Evolutionary conservation across 305 asterid genomes (phyloP), one percentile per base, ranked within the genome.

Genomic region (Euphrasia arctica): DNA sequence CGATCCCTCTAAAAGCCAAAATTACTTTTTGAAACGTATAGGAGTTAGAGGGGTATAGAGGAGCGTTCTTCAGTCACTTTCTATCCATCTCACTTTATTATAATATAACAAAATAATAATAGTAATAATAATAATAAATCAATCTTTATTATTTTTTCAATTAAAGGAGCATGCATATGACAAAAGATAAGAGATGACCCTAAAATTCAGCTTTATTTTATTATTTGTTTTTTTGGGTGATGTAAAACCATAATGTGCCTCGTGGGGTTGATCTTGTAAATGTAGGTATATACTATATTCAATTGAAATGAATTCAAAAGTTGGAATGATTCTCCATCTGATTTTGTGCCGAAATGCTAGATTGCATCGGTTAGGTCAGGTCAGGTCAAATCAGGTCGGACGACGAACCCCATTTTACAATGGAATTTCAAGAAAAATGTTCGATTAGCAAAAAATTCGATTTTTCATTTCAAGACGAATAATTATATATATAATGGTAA

Each of bases 291-390:
- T 18, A 18, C 22, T 68, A 64, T 58, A 57, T n/a, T 56, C 31
- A 51, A 54, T 22, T 54, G 4, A 54, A 54, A 22, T 54, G 56
- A 51, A 51, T 51, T 51, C 56, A 72, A 80, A 82, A 77, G 85
- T 75, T 68, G 65, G 71, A 82, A 80, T 82, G 73, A 85, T 82
- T 75, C 78, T 66, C 49, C n/a, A 9, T 18, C 28, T 51, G 43
- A 18, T 62, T 56, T 47, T 66, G 79, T 79, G 85, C 79, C 78
- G 80, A 84, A 84, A 87, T 73, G 85, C 86, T 60, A 77, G 82
- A 79, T 76, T 77, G 68, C 76, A 71, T 70, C 75, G 43, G 64
- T 78, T 56, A 3, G 18, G 12, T 56, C 31, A 11, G 4, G 27
- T 25, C 27, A 25, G 27, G 27, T 25, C 27, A 25, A 25, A 25